phyloP scores from a whole-genome alignment of 176 grass and related monocot genomes.

The Musa troglodytarum region DNA sequence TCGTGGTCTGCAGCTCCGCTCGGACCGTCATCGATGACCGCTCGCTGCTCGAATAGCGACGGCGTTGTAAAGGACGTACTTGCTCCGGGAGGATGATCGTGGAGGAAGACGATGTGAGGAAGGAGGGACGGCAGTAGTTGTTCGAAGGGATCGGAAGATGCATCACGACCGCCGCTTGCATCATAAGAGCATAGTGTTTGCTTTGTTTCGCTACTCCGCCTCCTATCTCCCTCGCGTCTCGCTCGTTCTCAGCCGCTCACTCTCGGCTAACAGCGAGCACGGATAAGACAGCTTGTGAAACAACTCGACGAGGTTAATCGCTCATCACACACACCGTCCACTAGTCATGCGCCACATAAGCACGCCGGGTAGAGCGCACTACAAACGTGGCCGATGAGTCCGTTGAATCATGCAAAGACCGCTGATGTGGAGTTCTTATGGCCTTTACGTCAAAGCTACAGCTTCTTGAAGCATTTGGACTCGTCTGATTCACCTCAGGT shows the following conservation, averaged over 20 bases:
- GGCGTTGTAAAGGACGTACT: background rate
- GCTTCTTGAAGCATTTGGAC: too few relatives aligned
- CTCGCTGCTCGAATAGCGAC: background rate
- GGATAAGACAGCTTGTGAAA: too few relatives aligned
- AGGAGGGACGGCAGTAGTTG: background rate
- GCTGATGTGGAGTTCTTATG: too few relatives aligned
- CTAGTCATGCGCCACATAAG: too few relatives aligned
- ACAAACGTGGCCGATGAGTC: too few relatives aligned
- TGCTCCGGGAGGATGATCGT: background rate
- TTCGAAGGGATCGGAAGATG: background rate
- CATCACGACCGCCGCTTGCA: background rate
- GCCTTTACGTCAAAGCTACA: too few relatives aligned
- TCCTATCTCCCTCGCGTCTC: background rate
- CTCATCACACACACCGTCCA: too few relatives aligned
- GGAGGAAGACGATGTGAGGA: background rate
- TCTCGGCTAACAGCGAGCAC: background rate
- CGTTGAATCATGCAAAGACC: too few relatives aligned
- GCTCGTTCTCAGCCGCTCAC: background rate
- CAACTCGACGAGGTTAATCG: too few relatives aligned
- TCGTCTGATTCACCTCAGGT: too few relatives aligned
- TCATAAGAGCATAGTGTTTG: background rate
- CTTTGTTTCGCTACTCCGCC: too few relatives aligned
- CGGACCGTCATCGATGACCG: background rate
- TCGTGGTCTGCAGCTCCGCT: conserved; percentile 37
- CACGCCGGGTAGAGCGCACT: too few relatives aligned